Base-by-base conservation (phyloP, 2,329 filamentous ascomycete genomes). In the Calonectria honghensis region DNA sequence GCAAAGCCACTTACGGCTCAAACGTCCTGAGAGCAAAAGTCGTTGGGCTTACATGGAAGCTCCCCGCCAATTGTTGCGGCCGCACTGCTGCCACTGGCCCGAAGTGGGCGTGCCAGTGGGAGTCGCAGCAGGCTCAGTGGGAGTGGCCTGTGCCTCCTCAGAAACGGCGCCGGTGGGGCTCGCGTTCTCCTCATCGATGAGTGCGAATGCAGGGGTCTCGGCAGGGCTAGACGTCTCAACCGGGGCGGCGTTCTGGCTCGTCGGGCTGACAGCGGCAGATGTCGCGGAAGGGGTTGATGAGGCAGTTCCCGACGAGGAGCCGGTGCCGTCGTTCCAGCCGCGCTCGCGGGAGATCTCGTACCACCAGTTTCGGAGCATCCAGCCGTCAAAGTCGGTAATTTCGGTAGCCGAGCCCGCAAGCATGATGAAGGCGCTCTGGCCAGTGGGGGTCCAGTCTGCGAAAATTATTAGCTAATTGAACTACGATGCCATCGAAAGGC, bases 341-440 rank as follows among this genome's bases (percentile, higher is more conserved):
- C 81, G 77, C 54, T 79, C 78, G 9, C 76, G 76, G 13, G 81
- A 79, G 27, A 83, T 75, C 71, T 83, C 78, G 72, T 83, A 82
- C 86, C 86, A 88, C 85, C 86, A 88, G 77, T 88, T 86, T 31
- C 87, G 82, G 63, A 84, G 81, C 87, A 88, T 88, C 87, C 87
- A 88, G 35, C 85, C 86, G 72, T 88, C 87, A 67, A 89, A 88
- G 45, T 88, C 86, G 4, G 87, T 89, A 61, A 88, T 84, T 65
- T 82, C 75, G 35, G 78, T 83, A 0, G 87, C 81, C 45, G 84
- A 83, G 5, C 87, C 87, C 29, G 87, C 85, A 48, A 84, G 77
- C 87, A 88, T 88, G 73, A 89, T 84, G 78, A 89, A 89, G 77
- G 84, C 86, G 20, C 79, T 79, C 14, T 85, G 76, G 10, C 86